phyloP scores from a whole-genome alignment of 305 asterid genomes.

The Petunia hybrid region DNA sequence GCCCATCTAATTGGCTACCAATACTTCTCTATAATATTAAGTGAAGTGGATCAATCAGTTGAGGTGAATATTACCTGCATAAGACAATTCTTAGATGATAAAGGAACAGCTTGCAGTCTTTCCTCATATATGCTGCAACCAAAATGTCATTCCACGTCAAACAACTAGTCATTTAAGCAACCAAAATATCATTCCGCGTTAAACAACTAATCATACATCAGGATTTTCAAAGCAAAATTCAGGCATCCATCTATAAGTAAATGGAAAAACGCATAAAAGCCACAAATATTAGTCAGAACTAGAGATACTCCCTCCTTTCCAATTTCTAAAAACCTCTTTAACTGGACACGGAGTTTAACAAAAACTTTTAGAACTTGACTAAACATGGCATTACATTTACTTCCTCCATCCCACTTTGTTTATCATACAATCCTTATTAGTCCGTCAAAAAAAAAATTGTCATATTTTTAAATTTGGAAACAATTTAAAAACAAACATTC shows the following conservation, averaged over 20 bases:
- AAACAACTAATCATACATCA: not conserved
- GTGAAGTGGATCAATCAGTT: not conserved
- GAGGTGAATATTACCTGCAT: conserved; percentile 41
- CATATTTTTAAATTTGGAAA: too few species aligned
- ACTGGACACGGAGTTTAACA: too few species aligned
- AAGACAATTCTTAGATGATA: conserved; percentile 39
- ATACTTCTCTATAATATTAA: not conserved
- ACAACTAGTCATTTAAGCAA: conserved; percentile 29
- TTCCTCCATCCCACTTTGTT: too few species aligned
- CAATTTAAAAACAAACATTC: too few species aligned
- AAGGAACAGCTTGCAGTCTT: conserved; percentile 54
- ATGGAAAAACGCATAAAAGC: not conserved
- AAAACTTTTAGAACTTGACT: too few species aligned
- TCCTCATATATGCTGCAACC: conserved; percentile 56
- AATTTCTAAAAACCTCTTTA: too few species aligned
- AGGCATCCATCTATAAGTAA: not conserved
- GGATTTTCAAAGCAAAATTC: not conserved
- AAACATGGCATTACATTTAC: too few species aligned
- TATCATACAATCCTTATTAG: too few species aligned
- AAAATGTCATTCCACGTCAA: not conserved
- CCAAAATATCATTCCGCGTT: not conserved
- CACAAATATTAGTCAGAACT: too few species aligned
- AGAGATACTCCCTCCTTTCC: too few species aligned
- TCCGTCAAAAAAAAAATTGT: too few species aligned
- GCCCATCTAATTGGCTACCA: not conserved